Percentiles rank a stretch among this genome's conserved stretches.
phyloP scores from a whole-genome alignment of 192 early-diverging fungal genomes.

The Coemansia sp. region DNA sequence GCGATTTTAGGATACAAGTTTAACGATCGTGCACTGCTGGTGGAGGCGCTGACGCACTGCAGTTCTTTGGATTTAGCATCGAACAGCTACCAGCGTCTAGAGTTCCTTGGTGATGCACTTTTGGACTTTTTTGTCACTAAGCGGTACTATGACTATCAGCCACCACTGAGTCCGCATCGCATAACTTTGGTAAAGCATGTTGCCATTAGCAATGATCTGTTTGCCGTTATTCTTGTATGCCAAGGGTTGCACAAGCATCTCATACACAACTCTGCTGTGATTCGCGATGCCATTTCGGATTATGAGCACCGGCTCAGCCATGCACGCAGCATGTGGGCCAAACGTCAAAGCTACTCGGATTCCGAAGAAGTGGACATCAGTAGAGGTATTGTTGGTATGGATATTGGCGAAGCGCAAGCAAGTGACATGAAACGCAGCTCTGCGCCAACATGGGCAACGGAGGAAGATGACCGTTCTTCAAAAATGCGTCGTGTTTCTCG shows the following conservation, averaged over 20 bases:
- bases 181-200: conserved; percentile 84
- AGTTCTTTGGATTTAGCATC: conserved; percentile 58
- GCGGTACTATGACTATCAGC: conserved; percentile 70
- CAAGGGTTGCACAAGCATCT: conserved; percentile 67
- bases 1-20: conserved; percentile 62
- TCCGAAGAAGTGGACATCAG: not conserved
- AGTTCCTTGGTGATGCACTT: conserved; percentile 82
- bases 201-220: conserved; percentile 82
- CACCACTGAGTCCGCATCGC: conserved; percentile 66
- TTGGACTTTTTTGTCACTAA: conserved; percentile 77
- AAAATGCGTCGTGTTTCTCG: not conserved
- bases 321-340: conserved; percentile 25
- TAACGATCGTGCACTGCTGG: conserved; percentile 62
- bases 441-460: not conserved
- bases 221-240: conserved; percentile 68
- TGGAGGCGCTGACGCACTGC: conserved; percentile 86
- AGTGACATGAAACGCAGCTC: not conserved
- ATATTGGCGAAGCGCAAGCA: not conserved
- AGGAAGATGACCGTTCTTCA: not conserved
- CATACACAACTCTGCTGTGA: conserved; percentile 59
- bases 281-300: conserved; percentile 60
- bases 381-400: not conserved
- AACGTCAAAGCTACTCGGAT: conserved; percentile 2
- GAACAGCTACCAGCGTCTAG: conserved; percentile 85
- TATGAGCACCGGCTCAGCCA: conserved; percentile 57